Conservation (phyloP, 768 basidiomycete genomes). For the Galerina marginata region DNA sequence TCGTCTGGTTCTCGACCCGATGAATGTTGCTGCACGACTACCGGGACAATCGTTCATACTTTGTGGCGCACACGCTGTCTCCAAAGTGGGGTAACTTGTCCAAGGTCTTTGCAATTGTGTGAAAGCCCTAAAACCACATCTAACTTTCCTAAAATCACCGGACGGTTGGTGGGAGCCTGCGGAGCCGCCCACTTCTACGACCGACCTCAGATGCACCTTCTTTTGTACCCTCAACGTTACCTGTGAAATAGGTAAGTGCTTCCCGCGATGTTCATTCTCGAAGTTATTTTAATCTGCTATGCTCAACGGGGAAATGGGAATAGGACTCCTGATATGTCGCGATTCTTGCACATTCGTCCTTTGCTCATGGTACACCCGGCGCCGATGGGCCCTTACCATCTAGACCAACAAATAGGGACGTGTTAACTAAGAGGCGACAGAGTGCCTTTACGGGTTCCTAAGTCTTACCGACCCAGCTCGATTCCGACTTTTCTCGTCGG, state of each 20-base stretch:
- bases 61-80: conserved; percentile 15
- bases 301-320: conserved; percentile 7
- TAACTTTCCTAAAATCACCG: conserved; percentile 13
- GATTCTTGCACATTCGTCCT: background rate
- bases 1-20: conserved; percentile 7
- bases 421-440: no score
- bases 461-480: background rate
- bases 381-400: no score
- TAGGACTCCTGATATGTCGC: conserved; percentile 4
- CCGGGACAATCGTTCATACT: background rate
- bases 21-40: conserved; percentile 5
- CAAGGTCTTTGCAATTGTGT: background rate
- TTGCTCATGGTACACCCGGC: no score
- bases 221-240: background rate
- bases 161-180: conserved; percentile 8
- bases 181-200: conserved; percentile 10
- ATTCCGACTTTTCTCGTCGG: background rate
- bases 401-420: no score
- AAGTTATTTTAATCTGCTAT: background rate
- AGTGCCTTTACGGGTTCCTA: no score
- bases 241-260: background rate
- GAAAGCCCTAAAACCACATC: background rate
- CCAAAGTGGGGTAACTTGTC: conserved; percentile 1
- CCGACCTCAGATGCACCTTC: background rate
- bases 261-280: conserved; percentile 11